Evolutionary conservation across 2,329 filamentous ascomycete species (phyloP).

Genomic region (Diaporthe vexans): DNA sequence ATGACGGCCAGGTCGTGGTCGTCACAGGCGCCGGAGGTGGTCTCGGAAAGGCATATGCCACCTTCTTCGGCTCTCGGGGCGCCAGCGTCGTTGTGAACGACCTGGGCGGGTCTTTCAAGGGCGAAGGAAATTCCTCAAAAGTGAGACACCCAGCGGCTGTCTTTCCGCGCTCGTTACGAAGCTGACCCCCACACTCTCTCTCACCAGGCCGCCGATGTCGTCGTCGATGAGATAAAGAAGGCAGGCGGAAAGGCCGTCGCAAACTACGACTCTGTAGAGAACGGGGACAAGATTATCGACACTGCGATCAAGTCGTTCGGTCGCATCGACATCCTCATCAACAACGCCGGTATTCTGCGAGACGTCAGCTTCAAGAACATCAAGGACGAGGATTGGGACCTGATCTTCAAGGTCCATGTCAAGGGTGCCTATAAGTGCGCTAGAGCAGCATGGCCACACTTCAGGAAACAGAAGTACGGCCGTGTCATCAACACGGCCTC

Average conservation of each 20-base stretch:
- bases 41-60: conserved; percentile 84
- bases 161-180: background rate
- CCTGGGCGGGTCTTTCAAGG: conserved; percentile 91
- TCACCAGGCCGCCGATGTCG: conserved; percentile 81
- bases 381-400: conserved; percentile 96
- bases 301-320: conserved; percentile 86
- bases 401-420: conserved; percentile 93
- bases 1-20: conserved; percentile 89
- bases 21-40: conserved; percentile 90
- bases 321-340: conserved; percentile 94
- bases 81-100: conserved; percentile 89
- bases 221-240: conserved; percentile 86
- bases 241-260: conserved; percentile 95
- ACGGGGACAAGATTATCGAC: conserved; percentile 94
- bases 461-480: conserved; percentile 98
- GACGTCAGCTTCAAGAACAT: conserved; percentile 99
- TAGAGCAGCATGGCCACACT: conserved; percentile 95
- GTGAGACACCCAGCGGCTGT: conserved; percentile 61
- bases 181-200: conserved; percentile 24
- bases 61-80: conserved; percentile 92
- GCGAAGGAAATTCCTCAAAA: conserved; percentile 89
- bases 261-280: conserved; percentile 96
- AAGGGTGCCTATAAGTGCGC: conserved; percentile 96
- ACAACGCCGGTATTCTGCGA: conserved; percentile 96
- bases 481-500: conserved; percentile 97